phyloP scores from a whole-genome alignment of 106 monocot species.

The Platanthera zijinensis region DNA sequence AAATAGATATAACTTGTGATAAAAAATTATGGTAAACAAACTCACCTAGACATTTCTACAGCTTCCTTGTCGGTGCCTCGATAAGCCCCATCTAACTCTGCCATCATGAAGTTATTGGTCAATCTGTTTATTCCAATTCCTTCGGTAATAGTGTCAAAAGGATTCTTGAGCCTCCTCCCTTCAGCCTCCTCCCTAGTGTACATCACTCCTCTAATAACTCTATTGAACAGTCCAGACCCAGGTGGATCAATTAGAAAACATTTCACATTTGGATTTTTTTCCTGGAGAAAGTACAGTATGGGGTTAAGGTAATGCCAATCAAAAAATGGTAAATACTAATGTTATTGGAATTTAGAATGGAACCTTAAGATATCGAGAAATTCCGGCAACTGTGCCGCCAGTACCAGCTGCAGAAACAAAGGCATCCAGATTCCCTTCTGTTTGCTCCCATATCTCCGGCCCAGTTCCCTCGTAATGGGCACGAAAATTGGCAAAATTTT shows the following conservation, averaged over 20 bases:
- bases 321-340: background rate
- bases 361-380: slow-evolving; percentile 91
- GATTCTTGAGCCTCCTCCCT: slow-evolving; percentile 84
- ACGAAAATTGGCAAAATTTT: slow-evolving; percentile 88
- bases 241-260: slow-evolving; percentile 92
- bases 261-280: slow-evolving; percentile 70
- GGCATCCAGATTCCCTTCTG: slow-evolving; percentile 60
- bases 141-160: slow-evolving; percentile 96
- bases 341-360: background rate
- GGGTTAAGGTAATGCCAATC: background rate
- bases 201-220: slow-evolving; percentile 96
- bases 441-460: slow-evolving; percentile 97
- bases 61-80: slow-evolving; percentile 85
- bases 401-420: slow-evolving; percentile 94
- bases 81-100: slow-evolving; percentile 80
- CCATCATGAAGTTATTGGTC: slow-evolving; percentile 88
- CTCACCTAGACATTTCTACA: slow-evolving; percentile 91
- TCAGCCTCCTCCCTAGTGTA: slow-evolving; percentile 97
- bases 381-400: slow-evolving; percentile 90
- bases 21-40: background rate
- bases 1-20: too few relatives aligned
- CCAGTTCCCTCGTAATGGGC: slow-evolving; percentile 93
- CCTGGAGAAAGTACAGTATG: slow-evolving; percentile 25
- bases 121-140: slow-evolving; percentile 95
- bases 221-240: slow-evolving; percentile 95